A percentile compares a stretch with the other conserved stretches of the same genome.
Evolutionary conservation across 768 basidiomycete genomes (phyloP).

Genomic region (Tricholoma flavovirens): DNA sequence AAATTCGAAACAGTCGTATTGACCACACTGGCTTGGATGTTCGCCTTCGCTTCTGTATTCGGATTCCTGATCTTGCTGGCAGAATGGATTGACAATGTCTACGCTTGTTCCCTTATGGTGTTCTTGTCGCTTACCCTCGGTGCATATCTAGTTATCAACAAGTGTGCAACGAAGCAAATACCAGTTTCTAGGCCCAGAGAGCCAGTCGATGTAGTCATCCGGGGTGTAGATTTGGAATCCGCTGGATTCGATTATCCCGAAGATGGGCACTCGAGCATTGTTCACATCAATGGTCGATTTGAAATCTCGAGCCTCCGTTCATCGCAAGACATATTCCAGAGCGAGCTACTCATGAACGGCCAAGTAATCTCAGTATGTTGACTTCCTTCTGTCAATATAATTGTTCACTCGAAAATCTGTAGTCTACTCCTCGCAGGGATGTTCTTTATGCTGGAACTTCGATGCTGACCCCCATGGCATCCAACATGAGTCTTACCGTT

Average conservation of each 20-base stretch:
- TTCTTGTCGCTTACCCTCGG: not conserved
- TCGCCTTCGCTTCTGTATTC: not conserved
- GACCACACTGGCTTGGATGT: not conserved
- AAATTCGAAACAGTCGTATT: not conserved
- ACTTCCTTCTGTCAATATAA: not conserved
- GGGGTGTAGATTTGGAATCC: not conserved
- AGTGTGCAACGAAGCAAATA: not conserved
- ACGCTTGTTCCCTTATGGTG: not conserved
- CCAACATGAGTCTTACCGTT: not conserved
- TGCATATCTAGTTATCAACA: not conserved
- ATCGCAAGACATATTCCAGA: not conserved
- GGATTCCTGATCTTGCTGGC: not conserved
- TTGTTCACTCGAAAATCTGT: not conserved
- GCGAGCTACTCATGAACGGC: not conserved
- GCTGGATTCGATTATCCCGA: not conserved
- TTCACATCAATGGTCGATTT: not conserved
- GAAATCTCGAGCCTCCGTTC: not conserved
- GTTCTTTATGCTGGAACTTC: not conserved
- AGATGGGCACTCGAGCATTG: not conserved
- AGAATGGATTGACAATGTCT: not conserved
- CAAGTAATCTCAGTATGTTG: not conserved
- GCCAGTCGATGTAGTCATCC: not conserved
- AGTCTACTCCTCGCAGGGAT: constrained; percentile 1
- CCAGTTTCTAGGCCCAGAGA: not conserved
- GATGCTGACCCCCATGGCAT: not conserved